Evolutionary conservation across 306 rosid species (phyloP).

Genomic region (Hippophae tibetana): DNA sequence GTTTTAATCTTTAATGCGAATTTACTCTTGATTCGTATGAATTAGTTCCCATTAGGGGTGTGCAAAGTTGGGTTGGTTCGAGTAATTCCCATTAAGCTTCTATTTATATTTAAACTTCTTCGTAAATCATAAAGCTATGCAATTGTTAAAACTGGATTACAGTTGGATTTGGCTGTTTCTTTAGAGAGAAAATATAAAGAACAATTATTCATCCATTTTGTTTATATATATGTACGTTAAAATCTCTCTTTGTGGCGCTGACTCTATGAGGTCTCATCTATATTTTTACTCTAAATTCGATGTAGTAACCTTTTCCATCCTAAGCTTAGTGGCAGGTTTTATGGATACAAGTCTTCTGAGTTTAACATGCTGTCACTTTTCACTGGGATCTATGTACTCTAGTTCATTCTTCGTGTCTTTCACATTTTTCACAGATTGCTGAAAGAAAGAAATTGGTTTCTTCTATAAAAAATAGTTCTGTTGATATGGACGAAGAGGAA

Average conservation of each 20-base stretch:
- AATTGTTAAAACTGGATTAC: background rate
- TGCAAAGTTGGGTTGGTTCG: too few relatives aligned
- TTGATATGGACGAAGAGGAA: constrained; percentile 28
- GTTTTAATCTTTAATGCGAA: background rate
- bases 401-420: background rate
- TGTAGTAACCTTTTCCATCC: background rate
- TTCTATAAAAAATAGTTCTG: constrained; percentile 33
- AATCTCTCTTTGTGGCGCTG: background rate
- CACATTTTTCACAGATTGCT: constrained; percentile 49
- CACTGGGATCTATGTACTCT: background rate
- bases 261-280: background rate
- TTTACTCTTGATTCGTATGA: background rate
- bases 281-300: background rate
- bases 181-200: background rate
- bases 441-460: constrained; percentile 68
- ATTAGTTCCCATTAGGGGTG: too few relatives aligned
- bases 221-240: background rate
- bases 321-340: background rate
- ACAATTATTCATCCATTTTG: background rate
- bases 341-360: background rate
- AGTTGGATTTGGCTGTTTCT: background rate
- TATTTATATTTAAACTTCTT: too few relatives aligned
- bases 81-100: too few relatives aligned
- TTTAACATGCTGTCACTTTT: background rate
- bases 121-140: background rate